Evolutionary conservation across 495 filamentous ascomycete genomes (phyloP), one percentile per base, ranked within the genome.

Genomic region (Penicillium paradoxum): DNA sequence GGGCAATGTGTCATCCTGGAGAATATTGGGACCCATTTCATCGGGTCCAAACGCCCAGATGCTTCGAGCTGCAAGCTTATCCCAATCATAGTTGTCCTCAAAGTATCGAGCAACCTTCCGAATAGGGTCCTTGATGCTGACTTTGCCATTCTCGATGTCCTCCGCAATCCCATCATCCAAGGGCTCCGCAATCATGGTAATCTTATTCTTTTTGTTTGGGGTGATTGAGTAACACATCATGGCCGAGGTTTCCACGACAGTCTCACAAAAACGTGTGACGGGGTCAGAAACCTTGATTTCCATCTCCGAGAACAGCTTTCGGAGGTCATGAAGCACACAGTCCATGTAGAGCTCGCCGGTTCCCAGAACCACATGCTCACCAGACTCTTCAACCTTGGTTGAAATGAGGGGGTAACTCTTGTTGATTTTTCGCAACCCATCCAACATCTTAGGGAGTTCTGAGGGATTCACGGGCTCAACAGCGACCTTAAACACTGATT

Each of bases 31-130:
- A 3, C 90, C 89, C 75, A 84, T 86, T 60, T 97, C 93, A 52
- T 97, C 92, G 19, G 93, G 95, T 2, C 93, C 93, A 73, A 98
- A 98, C 11, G 95, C 95, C 93, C 93, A 98, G 63, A 98, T 96
- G 67, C 90, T 96, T 64, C 93, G 79, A 25, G 88, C 88, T 13
- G 93, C 92, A 38, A 98, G 80, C 53, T 96, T 80, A 73, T 98
- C 93, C 89, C 92, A 98, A 54, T 90, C 92, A 64, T 97, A 95
- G 59, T 90, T 95, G 42, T 96, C 89, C 71, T 97, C 91, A 67
- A 98, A 97, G 74, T 93, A 97, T 60, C 91, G 91, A 53, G 91
- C 95, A 18, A 93, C 91, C 69, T 89, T 90, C 45, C 95, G 85
- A 40, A 91, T 87, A 3, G 93, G 91, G 66, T 96, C 93, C 62